Evolutionary conservation across 176 grass and related monocot genomes (phyloP), one percentile per base, ranked within the genome.

Genomic region (Cymbopogon citratus): DNA sequence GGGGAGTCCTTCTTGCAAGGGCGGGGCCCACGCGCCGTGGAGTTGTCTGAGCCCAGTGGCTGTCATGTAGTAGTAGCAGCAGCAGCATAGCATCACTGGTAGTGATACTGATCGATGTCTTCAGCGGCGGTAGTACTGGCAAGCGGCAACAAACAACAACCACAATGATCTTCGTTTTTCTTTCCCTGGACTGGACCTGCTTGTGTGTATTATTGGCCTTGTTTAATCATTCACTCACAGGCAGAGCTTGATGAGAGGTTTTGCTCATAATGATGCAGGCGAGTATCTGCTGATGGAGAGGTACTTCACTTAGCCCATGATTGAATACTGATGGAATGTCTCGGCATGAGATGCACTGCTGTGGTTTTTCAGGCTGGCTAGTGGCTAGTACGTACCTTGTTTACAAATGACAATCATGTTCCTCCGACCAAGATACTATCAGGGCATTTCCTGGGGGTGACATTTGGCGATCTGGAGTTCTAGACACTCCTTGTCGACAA

Each of bases 1-100:
- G 72, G 43, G 71, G 26, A 34, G 87, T 89, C 82, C 52, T 70
- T 63, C 54, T 85, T 71, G 75, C 41, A 46, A 14, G 9, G 6
- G 18, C 39, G 69, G 77, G 9, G 31, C 63, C 77, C 51, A 10
- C 5, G 25, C n/a, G 77, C 39, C 35, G 4, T 24, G 40, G 27
- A n/a, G 44, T 6, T 38, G 71, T 61, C 26, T 63, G 70, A 43
- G 40, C 10, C 60, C 59, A 6, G 38, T 49, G 33, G 63, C 69
- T 69, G 59, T 73, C 69, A 59, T 61, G 36, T 61, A 56, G 44
- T n/a, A 38, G 66, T 10, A 41, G 60, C 1, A 27, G 2, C 3
- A 52, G 18, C 49, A 33, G n/a, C n/a, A 24, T 62, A 62, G n/a
- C n/a, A n/a, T n/a, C 31, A 2, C 2, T 33, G 31, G 44, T 73